phyloP scores from a whole-genome alignment of 108 stramenopile species.

The Skeletonema costatum region DNA sequence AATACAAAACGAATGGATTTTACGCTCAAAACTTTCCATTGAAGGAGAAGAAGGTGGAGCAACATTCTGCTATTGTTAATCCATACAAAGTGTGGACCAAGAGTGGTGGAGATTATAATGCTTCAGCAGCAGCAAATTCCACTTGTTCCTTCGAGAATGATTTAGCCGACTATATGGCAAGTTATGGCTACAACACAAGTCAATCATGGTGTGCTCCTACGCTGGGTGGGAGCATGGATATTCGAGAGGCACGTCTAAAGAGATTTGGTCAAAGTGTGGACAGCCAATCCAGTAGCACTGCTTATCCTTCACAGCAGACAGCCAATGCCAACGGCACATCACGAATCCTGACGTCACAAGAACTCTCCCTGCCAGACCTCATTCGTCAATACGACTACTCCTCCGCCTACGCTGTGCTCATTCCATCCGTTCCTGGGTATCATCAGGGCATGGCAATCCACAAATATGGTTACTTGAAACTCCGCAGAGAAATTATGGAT shows the following conservation, averaged over 20 bases:
- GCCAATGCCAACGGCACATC: background rate
- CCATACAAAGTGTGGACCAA: background rate
- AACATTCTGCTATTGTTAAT: background rate
- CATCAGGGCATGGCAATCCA: slow-evolving; percentile 21
- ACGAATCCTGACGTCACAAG: slow-evolving; percentile 14
- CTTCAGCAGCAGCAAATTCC: slow-evolving; percentile 15
- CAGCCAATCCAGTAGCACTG: background rate
- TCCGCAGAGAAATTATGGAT: slow-evolving; percentile 50
- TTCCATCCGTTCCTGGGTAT: slow-evolving; percentile 81
- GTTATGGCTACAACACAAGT: slow-evolving; percentile 51
- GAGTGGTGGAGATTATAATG: background rate
- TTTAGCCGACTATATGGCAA: slow-evolving; percentile 63
- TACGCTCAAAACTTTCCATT: slow-evolving; percentile 79
- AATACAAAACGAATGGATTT: slow-evolving; percentile 62
- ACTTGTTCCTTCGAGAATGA: slow-evolving; percentile 63
- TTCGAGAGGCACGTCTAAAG: background rate
- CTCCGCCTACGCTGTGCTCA: slow-evolving; percentile 60
- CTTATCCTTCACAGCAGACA: background rate
- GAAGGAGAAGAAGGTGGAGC: slow-evolving; percentile 20
- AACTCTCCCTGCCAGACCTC: slow-evolving; percentile 21
- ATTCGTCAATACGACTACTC: slow-evolving; percentile 75
- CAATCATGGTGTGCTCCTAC: slow-evolving; percentile 36
- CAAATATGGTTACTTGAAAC: slow-evolving; percentile 55
- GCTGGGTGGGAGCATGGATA: background rate
- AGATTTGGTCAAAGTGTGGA: background rate